A percentile compares a stretch with the other conserved stretches of the same genome.
phyloP scores from a whole-genome alignment of 2,329 filamentous ascomycete species.

The Fusarium buxicola region DNA sequence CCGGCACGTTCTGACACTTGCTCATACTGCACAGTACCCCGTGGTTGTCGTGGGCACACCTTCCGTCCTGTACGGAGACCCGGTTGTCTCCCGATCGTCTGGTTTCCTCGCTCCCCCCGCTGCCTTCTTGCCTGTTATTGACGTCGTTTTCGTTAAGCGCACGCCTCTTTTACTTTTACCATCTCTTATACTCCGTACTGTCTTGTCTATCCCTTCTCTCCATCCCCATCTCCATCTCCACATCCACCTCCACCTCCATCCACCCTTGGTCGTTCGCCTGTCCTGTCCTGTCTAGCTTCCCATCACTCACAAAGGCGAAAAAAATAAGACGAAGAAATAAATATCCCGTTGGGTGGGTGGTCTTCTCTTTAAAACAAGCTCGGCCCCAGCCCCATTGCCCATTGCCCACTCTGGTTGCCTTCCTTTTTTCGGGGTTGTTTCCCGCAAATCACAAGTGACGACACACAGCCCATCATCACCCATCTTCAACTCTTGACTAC shows the following conservation, averaged over 20 bases:
- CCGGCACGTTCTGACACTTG: slow-evolving; percentile 1
- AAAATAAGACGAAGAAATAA: background rate
- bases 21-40: too few species aligned
- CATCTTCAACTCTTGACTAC: background rate
- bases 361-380: slow-evolving; percentile 40
- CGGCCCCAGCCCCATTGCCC: slow-evolving; percentile 28
- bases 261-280: slow-evolving; percentile 31
- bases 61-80: slow-evolving; percentile 4
- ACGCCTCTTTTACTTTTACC: slow-evolving; percentile 10
- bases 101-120: slow-evolving; percentile 38
- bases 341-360: slow-evolving; percentile 19
- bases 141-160: slow-evolving; percentile 29
- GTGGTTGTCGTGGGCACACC: slow-evolving; percentile 1
- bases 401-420: slow-evolving; percentile 27
- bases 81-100: slow-evolving; percentile 33
- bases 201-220: slow-evolving; percentile 15
- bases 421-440: slow-evolving; percentile 31
- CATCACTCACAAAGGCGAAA: slow-evolving; percentile 23
- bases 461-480: slow-evolving; percentile 23
- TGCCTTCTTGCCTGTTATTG: slow-evolving; percentile 27
- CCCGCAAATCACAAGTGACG: slow-evolving; percentile 33
- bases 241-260: slow-evolving; percentile 38
- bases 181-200: background rate
- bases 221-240: slow-evolving; percentile 35
- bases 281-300: slow-evolving; percentile 32